Conservation (phyloP, 2,329 filamentous ascomycete genomes). For the Ascochyta pisi region DNA sequence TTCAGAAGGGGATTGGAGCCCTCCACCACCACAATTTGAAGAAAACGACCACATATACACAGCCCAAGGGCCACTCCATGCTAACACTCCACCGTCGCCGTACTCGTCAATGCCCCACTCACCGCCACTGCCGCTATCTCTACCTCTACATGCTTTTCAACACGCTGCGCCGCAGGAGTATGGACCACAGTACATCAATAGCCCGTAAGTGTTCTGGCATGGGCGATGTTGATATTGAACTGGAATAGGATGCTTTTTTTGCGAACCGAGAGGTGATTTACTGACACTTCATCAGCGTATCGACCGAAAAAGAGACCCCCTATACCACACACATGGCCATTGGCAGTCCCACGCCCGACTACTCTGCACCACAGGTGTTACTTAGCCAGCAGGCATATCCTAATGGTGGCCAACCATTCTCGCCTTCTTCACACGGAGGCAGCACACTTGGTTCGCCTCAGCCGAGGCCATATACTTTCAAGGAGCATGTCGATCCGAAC, state of each 20-base stretch:
- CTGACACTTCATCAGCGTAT: conserved; percentile 25
- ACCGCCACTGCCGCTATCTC: conserved; percentile 23
- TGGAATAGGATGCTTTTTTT: background rate
- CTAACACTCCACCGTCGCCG: conserved; percentile 13
- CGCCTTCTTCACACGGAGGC: conserved; percentile 27
- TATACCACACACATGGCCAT: conserved; percentile 19
- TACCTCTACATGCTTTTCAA: conserved; percentile 23
- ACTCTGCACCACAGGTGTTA: conserved; percentile 33
- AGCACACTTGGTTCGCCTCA: conserved; percentile 26
- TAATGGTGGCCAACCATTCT: conserved; percentile 21
- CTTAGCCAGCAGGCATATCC: conserved; percentile 24
- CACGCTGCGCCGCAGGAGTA: conserved; percentile 19
- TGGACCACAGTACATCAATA: conserved; percentile 22
- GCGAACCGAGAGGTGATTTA: background rate
- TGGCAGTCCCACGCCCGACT: conserved; percentile 27
- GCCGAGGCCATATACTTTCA: conserved; percentile 30
- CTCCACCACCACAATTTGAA: conserved; percentile 30
- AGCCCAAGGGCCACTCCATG: conserved; percentile 6
- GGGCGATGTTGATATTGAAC: background rate
- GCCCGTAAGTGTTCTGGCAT: conserved; percentile 8
- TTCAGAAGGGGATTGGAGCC: conserved; percentile 28
- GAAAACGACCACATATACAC: conserved; percentile 28
- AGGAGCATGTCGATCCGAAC: conserved; percentile 32
- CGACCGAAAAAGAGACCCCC: conserved; percentile 31
- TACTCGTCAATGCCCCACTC: conserved; percentile 18